Evolutionary conservation across 805 yeast species (phyloP).

Genomic region (Ogataea allantospora): DNA sequence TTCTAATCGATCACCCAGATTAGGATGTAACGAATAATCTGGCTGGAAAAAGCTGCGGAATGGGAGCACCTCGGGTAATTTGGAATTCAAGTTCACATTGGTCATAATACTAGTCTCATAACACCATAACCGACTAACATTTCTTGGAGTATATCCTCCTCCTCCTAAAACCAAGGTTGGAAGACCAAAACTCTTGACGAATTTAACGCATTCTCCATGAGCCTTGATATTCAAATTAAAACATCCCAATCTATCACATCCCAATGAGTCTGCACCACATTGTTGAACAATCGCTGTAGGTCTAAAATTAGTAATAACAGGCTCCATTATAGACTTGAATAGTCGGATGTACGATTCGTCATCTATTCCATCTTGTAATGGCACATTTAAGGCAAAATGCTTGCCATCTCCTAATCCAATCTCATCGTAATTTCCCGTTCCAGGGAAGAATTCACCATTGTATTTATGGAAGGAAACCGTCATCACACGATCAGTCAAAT

Average conservation of each 20-base stretch:
- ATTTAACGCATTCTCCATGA: conserved; percentile 93
- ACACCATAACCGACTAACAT: conserved; percentile 93
- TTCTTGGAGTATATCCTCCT: conserved; percentile 96
- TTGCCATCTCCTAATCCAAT: conserved; percentile 87
- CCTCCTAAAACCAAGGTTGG: conserved; percentile 95
- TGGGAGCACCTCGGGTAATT: conserved; percentile 71
- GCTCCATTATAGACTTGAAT: conserved; percentile 83
- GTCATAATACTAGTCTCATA: conserved; percentile 90
- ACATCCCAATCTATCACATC: conserved; percentile 91
- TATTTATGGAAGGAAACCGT: conserved; percentile 94
- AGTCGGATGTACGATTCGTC: conserved; percentile 77
- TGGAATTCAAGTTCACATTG: conserved; percentile 71
- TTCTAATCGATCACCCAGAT: conserved; percentile 73
- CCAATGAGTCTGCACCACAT: conserved; percentile 96
- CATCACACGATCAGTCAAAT: conserved; percentile 93
- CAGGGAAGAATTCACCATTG: conserved; percentile 94
- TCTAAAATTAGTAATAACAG: conserved; percentile 85
- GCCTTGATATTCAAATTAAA: conserved; percentile 90
- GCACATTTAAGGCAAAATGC: conserved; percentile 85
- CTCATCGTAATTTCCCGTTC: conserved; percentile 92
- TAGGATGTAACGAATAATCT: conserved; percentile 85
- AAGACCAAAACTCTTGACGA: conserved; percentile 80
- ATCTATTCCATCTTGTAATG: conserved; percentile 92
- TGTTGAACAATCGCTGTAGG: conserved; percentile 94
- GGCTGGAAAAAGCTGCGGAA: conserved; percentile 85